Percentiles rank a stretch among this genome's conserved stretches.
These are phyloP conservation scores for Populus tremula DNA, from an alignment of 345 rosid species.

Conservation along the genomic window DNA sequence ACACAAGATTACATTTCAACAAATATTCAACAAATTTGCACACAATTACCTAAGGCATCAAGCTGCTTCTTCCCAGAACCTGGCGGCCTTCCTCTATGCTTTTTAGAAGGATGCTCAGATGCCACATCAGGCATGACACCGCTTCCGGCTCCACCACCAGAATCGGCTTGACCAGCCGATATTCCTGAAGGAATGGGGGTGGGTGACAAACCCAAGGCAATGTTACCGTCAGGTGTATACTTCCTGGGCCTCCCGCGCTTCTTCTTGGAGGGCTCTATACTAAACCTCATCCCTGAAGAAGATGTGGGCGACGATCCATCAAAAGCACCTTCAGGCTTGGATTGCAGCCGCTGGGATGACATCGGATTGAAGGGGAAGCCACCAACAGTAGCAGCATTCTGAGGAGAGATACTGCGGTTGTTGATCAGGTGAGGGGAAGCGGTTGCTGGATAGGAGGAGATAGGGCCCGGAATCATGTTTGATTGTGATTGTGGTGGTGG, in stretches of 20 bases:
- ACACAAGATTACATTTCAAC: background rate
- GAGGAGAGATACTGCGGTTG: background rate
- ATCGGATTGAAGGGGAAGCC: constrained; percentile 27
- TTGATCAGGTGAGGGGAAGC: constrained; percentile 18
- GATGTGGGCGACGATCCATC: constrained; percentile 64
- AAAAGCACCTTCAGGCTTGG: constrained; percentile 32
- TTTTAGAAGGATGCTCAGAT: constrained; percentile 59
- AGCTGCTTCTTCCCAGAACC: constrained; percentile 90
- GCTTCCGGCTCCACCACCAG: constrained; percentile 37
- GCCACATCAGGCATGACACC: constrained; percentile 27
- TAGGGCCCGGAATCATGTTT: constrained; percentile 16
- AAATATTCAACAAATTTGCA: background rate
- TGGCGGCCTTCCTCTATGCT: constrained; percentile 84
- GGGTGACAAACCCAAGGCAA: constrained; percentile 72
- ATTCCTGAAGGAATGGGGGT: constrained; percentile 44
- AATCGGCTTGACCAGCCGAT: constrained; percentile 43
- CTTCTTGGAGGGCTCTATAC: constrained; percentile 61
- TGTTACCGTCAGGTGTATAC: constrained; percentile 78
- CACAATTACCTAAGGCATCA: constrained; percentile 71
- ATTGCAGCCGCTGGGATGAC: constrained; percentile 21
- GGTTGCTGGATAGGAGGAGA: constrained; percentile 7
- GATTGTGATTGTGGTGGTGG: background rate
- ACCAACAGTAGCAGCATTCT: background rate
- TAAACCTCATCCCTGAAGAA: constrained; percentile 38
- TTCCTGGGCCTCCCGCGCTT: constrained; percentile 92